These are phyloP conservation scores for Epichloe gansuensis DNA, from an alignment of 2,329 filamentous ascomycete genomes.

Conservation along the genomic window DNA sequence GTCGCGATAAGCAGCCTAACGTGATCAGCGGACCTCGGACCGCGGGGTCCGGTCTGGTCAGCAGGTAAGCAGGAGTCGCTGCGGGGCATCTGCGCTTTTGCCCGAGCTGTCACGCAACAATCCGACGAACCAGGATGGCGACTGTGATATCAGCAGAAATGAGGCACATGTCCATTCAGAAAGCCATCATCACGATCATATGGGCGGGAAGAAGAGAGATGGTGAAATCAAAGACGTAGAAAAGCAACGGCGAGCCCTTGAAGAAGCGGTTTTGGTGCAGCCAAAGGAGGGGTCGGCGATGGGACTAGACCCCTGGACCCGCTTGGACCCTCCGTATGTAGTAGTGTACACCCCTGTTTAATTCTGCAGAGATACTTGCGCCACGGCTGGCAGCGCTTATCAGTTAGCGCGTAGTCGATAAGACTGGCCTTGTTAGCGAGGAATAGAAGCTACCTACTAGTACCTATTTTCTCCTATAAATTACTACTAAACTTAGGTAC, in stretches of 20 bases:
- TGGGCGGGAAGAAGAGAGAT: constrained; percentile 1
- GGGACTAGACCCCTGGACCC: background rate
- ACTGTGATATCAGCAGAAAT: constrained; percentile 1
- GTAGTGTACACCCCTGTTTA: no score
- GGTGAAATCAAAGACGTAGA: background rate
- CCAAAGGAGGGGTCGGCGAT: background rate
- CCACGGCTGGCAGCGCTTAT: no score
- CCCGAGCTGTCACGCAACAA: constrained; percentile 1
- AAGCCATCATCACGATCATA: constrained; percentile 6
- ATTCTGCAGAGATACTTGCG: no score
- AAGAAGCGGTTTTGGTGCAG: background rate
- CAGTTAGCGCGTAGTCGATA: no score
- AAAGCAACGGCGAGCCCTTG: background rate
- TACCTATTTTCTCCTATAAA: no score
- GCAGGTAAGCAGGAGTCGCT: constrained; percentile 1
- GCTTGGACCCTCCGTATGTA: no score
- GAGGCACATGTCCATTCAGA: constrained; percentile 6
- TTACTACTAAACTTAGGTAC: no score
- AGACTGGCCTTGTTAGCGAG: no score
- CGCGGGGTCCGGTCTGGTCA: constrained; percentile 9
- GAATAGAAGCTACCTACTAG: no score
- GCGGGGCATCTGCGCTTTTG: background rate
- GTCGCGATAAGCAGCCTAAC: constrained; percentile 4
- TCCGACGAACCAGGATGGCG: background rate
- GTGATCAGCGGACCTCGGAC: constrained; percentile 9